Conservation (phyloP, 768 basidiomycete genomes). For the Amyloporia xantha region DNA sequence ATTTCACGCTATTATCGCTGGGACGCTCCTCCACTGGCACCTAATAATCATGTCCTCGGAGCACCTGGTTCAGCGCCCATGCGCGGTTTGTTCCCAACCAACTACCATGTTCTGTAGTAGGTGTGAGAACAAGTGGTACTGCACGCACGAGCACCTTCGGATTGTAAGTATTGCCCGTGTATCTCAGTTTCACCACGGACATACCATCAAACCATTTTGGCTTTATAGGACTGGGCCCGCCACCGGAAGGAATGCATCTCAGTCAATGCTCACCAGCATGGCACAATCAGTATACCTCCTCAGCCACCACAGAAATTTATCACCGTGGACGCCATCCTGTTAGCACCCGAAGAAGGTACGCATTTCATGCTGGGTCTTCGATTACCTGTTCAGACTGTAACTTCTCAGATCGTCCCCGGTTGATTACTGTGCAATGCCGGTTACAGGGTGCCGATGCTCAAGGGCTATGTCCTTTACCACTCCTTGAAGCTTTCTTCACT, state of each 20-base stretch:
- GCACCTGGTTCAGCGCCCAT: conserved; percentile 64
- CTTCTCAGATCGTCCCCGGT: conserved; percentile 64
- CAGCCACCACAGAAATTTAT: conserved; percentile 63
- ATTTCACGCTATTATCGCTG: too few relatives aligned
- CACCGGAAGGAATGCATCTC: conserved; percentile 69
- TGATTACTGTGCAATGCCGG: conserved; percentile 64
- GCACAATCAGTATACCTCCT: conserved; percentile 70
- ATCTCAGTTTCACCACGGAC: too few relatives aligned
- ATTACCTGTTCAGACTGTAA: conserved; percentile 6
- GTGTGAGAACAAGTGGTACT: conserved; percentile 79
- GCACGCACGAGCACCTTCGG: conserved; percentile 69
- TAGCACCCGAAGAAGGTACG: conserved; percentile 68
- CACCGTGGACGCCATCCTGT: conserved; percentile 66
- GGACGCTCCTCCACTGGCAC: too few relatives aligned
- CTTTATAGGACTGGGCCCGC: conserved; percentile 74
- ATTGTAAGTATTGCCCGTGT: conserved; percentile 36
- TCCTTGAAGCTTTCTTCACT: conserved; percentile 59
- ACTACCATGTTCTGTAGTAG: conserved; percentile 88
- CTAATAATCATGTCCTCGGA: neutral
- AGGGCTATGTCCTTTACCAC: conserved; percentile 65
- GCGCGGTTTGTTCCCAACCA: conserved; percentile 61
- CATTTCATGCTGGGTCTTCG: conserved; percentile 1
- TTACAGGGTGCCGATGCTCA: conserved; percentile 64
- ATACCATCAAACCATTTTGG: neutral
- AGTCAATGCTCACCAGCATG: conserved; percentile 48